Evolutionary conservation across 2,329 filamentous ascomycete species (phyloP).

Genomic region (Coniochaeta hoffmannii): DNA sequence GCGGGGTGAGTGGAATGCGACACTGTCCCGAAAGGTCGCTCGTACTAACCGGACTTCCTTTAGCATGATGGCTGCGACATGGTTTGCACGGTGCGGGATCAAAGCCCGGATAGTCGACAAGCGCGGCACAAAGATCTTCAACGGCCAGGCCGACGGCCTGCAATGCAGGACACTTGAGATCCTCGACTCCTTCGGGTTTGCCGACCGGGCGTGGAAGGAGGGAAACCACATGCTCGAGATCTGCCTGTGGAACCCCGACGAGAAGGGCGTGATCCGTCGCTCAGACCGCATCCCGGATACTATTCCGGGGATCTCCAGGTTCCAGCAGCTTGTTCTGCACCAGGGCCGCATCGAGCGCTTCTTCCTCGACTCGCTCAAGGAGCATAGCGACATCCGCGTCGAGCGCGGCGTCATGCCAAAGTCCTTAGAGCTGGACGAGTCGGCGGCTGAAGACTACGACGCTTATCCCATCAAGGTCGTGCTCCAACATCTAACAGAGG

Average conservation of each 20-base stretch:
- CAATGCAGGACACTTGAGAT: constrained; percentile 64
- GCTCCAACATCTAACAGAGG: constrained; percentile 45
- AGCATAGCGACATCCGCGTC: constrained; percentile 29
- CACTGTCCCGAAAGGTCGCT: not conserved
- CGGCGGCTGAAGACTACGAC: constrained; percentile 33
- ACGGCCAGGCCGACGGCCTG: constrained; percentile 37
- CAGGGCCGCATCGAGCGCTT: constrained; percentile 65
- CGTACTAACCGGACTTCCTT: constrained; percentile 9
- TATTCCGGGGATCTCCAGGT: constrained; percentile 51
- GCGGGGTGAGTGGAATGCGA: constrained; percentile 16
- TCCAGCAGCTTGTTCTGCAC: constrained; percentile 60
- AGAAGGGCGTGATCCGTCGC: constrained; percentile 47
- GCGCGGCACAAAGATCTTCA: constrained; percentile 27
- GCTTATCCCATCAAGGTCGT: constrained; percentile 51
- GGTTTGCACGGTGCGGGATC: constrained; percentile 33
- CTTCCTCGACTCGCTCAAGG: constrained; percentile 30
- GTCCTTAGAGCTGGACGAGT: constrained; percentile 40
- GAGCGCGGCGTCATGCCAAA: constrained; percentile 51
- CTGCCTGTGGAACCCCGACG: constrained; percentile 54
- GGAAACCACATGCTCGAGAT: constrained; percentile 64
- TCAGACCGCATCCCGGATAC: constrained; percentile 57
- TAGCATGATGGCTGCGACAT: constrained; percentile 32
- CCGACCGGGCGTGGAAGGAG: constrained; percentile 56
- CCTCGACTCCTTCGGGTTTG: constrained; percentile 65
- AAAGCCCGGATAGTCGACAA: constrained; percentile 38